phyloP scores from a whole-genome alignment of 1,284 basidiomycete genomes.

The Cystobasidium pallidum region DNA sequence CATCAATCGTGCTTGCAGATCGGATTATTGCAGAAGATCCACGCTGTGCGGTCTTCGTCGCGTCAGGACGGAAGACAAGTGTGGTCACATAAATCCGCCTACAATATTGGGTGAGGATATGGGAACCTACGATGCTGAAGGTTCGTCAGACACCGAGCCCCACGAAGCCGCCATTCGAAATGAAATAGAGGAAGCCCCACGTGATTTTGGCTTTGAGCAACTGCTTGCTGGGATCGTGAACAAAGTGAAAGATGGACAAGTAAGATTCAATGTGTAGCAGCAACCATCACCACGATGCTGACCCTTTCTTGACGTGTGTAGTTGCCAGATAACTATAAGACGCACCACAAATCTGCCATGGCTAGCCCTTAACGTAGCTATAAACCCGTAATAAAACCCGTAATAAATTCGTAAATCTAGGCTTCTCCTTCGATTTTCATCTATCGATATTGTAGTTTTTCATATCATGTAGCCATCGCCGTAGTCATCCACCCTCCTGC shows the following conservation, averaged over 20 bases:
- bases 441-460: neutral
- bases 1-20: constrained; percentile 4
- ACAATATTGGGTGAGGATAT: neutral
- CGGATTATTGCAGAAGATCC: constrained; percentile 1
- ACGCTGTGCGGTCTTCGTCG: constrained; percentile 21
- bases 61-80: constrained; percentile 39
- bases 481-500: neutral
- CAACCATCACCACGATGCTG: neutral
- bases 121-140: neutral
- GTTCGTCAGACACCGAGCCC: neutral
- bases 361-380: neutral
- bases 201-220: constrained; percentile 30
- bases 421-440: neutral
- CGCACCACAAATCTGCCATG: constrained; percentile 3
- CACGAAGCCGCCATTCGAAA: neutral
- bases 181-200: constrained; percentile 11
- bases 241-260: constrained; percentile 21
- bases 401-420: too few species aligned
- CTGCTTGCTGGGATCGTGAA: constrained; percentile 17
- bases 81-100: neutral
- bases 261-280: neutral
- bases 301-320: neutral
- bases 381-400: neutral
- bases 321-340: constrained; percentile 2
- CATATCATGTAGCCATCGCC: neutral